phyloP scores from a whole-genome alignment of 208 protist species.

The Endotrypanum monterogeii region DNA sequence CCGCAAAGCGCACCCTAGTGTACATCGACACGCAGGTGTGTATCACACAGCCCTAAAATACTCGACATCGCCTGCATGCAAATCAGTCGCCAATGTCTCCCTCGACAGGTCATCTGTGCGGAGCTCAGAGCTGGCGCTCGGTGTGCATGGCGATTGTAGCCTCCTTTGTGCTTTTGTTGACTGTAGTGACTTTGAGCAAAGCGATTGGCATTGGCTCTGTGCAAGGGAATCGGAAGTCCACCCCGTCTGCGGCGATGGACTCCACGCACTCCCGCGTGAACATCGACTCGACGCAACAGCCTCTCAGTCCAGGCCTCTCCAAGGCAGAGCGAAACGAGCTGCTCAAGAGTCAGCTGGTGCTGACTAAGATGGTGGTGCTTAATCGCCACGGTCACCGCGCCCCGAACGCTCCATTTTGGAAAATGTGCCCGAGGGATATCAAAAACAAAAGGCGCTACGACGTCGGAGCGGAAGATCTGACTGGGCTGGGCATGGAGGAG shows the following conservation, averaged over 20 bases:
- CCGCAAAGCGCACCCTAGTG: neutral
- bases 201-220: constrained; percentile 12
- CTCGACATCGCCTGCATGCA: neutral
- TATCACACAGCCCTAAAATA: too few relatives aligned
- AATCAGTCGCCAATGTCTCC: neutral
- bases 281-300: constrained; percentile 61
- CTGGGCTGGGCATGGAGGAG: constrained; percentile 78
- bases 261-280: constrained; percentile 49
- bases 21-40: neutral
- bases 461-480: constrained; percentile 71
- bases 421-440: constrained; percentile 63
- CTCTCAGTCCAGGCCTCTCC: constrained; percentile 33
- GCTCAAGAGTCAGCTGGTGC: constrained; percentile 47
- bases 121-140: neutral
- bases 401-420: constrained; percentile 81
- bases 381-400: constrained; percentile 84
- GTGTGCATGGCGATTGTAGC: constrained; percentile 5
- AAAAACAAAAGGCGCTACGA: constrained; percentile 56
- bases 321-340: constrained; percentile 39
- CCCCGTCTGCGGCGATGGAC: constrained; percentile 10
- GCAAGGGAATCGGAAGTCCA: neutral
- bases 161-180: constrained; percentile 14
- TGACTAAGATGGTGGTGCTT: constrained; percentile 76
- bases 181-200: constrained; percentile 2
- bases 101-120: neutral